phyloP scores from a whole-genome alignment of 192 early-diverging fungal species.

The Backusella westeae region DNA sequence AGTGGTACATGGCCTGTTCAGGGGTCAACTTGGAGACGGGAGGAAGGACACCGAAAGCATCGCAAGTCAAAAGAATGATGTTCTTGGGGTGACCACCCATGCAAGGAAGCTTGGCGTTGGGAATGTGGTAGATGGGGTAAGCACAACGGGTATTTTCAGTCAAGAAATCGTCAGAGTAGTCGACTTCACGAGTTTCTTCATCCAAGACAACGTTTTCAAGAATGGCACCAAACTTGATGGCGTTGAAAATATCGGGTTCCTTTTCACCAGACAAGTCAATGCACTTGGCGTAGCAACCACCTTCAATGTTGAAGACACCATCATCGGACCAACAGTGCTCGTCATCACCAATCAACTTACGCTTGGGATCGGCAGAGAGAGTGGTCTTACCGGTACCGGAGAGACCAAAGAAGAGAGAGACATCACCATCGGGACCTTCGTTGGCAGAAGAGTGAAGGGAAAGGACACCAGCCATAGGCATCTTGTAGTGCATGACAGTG shows the following conservation, averaged over 20 bases:
- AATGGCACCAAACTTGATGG: slow-evolving; percentile 66
- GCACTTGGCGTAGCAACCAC: slow-evolving; percentile 97
- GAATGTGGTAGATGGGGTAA: slow-evolving; percentile 92
- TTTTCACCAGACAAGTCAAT: slow-evolving; percentile 92
- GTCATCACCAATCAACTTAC: slow-evolving; percentile 95
- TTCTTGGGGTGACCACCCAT: slow-evolving; percentile 87
- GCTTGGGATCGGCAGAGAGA: slow-evolving; percentile 91
- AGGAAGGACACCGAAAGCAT: slow-evolving; percentile 93
- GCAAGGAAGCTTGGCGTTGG: slow-evolving; percentile 92
- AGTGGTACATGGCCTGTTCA: slow-evolving; percentile 73
- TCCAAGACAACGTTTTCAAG: slow-evolving; percentile 77
- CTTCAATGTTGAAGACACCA: slow-evolving; percentile 98
- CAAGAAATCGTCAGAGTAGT: slow-evolving; percentile 64
- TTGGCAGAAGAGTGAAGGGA: slow-evolving; percentile 46
- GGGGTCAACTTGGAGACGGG: slow-evolving; percentile 87
- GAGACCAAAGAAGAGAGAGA: slow-evolving; percentile 96
- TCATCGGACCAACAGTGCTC: slow-evolving; percentile 98
- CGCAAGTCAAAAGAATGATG: slow-evolving; percentile 94
- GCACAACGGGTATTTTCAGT: slow-evolving; percentile 65
- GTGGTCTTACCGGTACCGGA: slow-evolving; percentile 98
- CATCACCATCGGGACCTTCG: slow-evolving; percentile 77
- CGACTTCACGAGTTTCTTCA: slow-evolving; percentile 67
- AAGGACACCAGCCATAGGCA: slow-evolving; percentile 88
- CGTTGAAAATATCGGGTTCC: slow-evolving; percentile 97
- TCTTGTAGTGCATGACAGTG: slow-evolving; percentile 97